A percentile compares a stretch with the other conserved stretches of the same genome.
Evolutionary conservation across 2,329 filamentous ascomycete genomes (phyloP).

Genomic region (Dryadomyces quercivorus): DNA sequence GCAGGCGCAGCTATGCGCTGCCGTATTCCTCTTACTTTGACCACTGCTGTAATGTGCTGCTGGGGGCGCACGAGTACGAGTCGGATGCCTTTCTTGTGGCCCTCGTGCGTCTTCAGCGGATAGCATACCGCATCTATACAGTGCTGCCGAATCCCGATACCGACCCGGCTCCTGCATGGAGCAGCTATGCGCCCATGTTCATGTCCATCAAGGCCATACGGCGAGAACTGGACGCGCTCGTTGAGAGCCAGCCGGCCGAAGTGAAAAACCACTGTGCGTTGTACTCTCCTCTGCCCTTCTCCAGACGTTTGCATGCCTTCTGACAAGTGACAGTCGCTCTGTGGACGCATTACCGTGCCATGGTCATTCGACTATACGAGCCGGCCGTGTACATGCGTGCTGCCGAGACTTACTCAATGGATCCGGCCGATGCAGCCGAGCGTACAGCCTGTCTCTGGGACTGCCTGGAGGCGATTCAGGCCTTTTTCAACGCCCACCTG

Average conservation of each 20-base stretch:
- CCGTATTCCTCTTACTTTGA: constrained; percentile 21
- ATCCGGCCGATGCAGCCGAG: constrained; percentile 13
- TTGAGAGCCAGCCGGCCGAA: constrained; percentile 8
- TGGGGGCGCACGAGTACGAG: constrained; percentile 16
- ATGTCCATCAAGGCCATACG: constrained; percentile 22
- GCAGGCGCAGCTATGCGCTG: constrained; percentile 20
- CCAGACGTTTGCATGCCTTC: not conserved
- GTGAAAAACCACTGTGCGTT: constrained; percentile 15
- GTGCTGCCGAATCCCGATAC: constrained; percentile 15
- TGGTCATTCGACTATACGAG: constrained; percentile 25
- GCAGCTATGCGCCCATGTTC: constrained; percentile 14
- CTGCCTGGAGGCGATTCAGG: constrained; percentile 19
- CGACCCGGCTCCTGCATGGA: constrained; percentile 7
- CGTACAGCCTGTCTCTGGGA: constrained; percentile 25
- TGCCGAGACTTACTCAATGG: not conserved
- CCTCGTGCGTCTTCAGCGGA: constrained; percentile 21
- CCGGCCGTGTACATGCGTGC: constrained; percentile 20
- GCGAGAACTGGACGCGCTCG: constrained; percentile 20
- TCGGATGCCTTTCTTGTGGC: constrained; percentile 22
- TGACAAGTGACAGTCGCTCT: constrained; percentile 18
- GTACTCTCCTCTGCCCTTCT: not conserved
- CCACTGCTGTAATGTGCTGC: constrained; percentile 21
- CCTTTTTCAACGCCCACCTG: constrained; percentile 17
- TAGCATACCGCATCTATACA: constrained; percentile 18
- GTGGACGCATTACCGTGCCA: constrained; percentile 20